Conservation (phyloP, 2,329 filamentous ascomycete species). For the Zarea fungicola region DNA sequence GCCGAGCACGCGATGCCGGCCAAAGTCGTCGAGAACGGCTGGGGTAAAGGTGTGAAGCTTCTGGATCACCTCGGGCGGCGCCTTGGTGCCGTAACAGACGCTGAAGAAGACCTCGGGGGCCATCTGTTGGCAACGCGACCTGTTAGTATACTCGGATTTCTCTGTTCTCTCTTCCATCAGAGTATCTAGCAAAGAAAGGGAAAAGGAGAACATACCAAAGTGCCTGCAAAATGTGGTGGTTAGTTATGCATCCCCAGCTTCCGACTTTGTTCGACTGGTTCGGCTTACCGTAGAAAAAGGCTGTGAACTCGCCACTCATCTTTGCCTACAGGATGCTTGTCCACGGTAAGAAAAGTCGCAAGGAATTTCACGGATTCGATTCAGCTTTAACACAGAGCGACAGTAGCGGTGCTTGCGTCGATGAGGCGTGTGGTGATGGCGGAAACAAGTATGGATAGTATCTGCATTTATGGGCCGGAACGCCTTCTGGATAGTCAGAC, state of each 20-base stretch:
- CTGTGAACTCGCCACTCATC: conserved; percentile 40
- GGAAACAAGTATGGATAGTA: no score
- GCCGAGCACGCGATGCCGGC: conserved; percentile 60
- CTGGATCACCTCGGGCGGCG: conserved; percentile 42
- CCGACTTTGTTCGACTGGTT: background rate
- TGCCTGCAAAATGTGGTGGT: conserved; percentile 24
- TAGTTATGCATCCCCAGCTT: conserved; percentile 5
- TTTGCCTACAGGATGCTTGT: conserved; percentile 16
- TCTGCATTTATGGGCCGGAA: no score
- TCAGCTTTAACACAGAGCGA: no score
- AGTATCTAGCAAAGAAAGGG: no score
- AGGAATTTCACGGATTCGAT: no score
- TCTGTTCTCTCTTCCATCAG: no score
- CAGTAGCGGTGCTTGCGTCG: no score
- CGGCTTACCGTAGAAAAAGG: conserved; percentile 55
- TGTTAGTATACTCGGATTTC: conserved; percentile 13
- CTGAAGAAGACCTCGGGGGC: conserved; percentile 80
- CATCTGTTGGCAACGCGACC: conserved; percentile 56
- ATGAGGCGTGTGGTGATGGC: no score
- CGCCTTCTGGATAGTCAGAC: no score
- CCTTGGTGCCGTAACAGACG: conserved; percentile 64
- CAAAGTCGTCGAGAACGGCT: conserved; percentile 69
- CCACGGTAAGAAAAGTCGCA: no score
- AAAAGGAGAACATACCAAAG: conserved; percentile 27
- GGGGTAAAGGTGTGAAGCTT: conserved; percentile 61